Conservation (phyloP, 2,329 filamentous ascomycete species). For the Arthrobotrys entomopaga region DNA sequence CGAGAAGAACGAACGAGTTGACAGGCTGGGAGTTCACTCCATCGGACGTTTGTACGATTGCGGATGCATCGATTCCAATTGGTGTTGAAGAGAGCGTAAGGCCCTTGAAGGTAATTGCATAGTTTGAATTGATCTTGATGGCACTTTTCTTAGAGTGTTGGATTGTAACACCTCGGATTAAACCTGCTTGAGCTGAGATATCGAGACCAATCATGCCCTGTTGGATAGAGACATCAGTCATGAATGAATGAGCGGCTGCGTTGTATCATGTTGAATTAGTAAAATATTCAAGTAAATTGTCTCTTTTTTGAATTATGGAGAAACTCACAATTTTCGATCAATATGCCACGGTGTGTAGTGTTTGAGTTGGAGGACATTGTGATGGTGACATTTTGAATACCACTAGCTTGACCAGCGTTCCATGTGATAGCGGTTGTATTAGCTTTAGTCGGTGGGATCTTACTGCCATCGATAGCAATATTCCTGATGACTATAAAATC, state of each 20-base stretch:
- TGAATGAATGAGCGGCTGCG: conserved; percentile 27
- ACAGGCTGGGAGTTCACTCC: conserved; percentile 8
- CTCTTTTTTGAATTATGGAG: not conserved
- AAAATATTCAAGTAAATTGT: not conserved
- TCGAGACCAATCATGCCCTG: conserved; percentile 22
- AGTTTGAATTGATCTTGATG: conserved; percentile 23
- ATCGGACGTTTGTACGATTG: not conserved
- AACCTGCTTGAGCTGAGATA: conserved; percentile 24
- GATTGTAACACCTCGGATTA: conserved; percentile 9
- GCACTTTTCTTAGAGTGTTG: not conserved
- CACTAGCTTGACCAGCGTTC: conserved; percentile 21
- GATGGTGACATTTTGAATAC: conserved; percentile 8
- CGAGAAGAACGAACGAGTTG: conserved; percentile 20
- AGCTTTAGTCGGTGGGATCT: not conserved
- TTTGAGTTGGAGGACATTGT: conserved; percentile 3
- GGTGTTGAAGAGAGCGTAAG: conserved; percentile 8
- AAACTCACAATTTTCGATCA: conserved; percentile 21
- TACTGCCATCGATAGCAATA: conserved; percentile 1
- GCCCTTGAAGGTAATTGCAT: conserved; percentile 23
- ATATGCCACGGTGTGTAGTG: conserved; percentile 24
- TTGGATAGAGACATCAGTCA: conserved; percentile 12
- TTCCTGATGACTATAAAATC: conserved; percentile 22
- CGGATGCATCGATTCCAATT: not conserved
- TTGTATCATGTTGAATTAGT: not conserved
- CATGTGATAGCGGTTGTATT: conserved; percentile 26